These are phyloP conservation scores for Buddleja alternifolia DNA, from an alignment of 257 asterid genomes.

Conservation along the genomic window DNA sequence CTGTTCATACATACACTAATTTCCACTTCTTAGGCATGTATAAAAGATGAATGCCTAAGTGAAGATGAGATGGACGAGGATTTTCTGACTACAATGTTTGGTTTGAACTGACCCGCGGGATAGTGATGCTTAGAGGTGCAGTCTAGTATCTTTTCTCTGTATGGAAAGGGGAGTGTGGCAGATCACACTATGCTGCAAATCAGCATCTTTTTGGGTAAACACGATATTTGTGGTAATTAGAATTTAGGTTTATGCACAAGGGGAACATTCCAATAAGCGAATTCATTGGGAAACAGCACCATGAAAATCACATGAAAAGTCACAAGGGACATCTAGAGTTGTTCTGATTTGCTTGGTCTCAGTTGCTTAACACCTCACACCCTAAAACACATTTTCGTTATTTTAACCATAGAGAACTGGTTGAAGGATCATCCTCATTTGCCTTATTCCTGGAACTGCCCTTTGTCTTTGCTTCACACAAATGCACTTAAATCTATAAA, in stretches of 20 bases:
- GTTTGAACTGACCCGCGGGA: slow-evolving; percentile 9
- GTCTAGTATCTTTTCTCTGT: background rate
- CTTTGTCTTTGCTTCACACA: slow-evolving; percentile 1
- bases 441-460: slow-evolving; percentile 1
- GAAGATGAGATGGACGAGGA: background rate
- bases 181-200: slow-evolving; percentile 3
- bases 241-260: background rate
- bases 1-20: background rate
- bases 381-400: too few species aligned
- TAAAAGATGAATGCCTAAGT: slow-evolving; percentile 1
- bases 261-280: background rate
- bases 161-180: background rate
- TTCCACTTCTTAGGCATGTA: background rate
- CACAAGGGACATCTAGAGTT: background rate
- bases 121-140: slow-evolving; percentile 6
- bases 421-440: slow-evolving; percentile 22
- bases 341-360: background rate
- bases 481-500: background rate
- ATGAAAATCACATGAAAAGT: background rate
- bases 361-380: too few species aligned
- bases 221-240: background rate
- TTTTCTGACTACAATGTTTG: background rate
- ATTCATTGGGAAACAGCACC: background rate
- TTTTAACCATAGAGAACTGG: too few species aligned
- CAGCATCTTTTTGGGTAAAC: slow-evolving; percentile 12